These are phyloP conservation scores for Erythrophleum ivorense DNA, from an alignment of 331 rosid genomes.

Conservation along the genomic window DNA sequence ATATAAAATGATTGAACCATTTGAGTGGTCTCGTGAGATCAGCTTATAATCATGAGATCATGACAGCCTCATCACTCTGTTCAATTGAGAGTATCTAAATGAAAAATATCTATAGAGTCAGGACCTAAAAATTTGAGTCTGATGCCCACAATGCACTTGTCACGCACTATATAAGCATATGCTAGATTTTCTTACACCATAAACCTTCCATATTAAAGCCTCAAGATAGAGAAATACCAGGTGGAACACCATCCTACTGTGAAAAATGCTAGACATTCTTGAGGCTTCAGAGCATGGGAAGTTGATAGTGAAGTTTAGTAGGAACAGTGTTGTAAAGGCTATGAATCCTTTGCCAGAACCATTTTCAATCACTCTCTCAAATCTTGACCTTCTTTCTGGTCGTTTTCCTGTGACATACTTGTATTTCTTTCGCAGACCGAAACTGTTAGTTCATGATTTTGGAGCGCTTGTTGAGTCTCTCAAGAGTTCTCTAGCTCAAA, in stretches of 20 bases:
- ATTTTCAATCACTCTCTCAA: conserved; percentile 13
- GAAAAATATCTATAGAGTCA: not conserved
- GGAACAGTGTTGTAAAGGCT: conserved; percentile 3
- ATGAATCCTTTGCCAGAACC: not conserved
- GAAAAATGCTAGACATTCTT: conserved; percentile 37
- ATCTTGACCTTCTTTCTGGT: conserved; percentile 88
- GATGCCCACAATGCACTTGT: conserved; percentile 22
- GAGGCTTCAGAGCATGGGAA: conserved; percentile 10
- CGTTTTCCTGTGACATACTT: conserved; percentile 88
- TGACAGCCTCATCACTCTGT: not conserved
- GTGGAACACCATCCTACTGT: not conserved
- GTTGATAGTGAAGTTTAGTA: conserved; percentile 57
- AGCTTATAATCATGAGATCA: conserved; percentile 35
- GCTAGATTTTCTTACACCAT: not conserved
- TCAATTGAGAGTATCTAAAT: conserved; percentile 13
- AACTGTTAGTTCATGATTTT: conserved; percentile 6
- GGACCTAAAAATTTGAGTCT: not conserved
- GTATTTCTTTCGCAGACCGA: conserved; percentile 67
- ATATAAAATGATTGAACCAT: conserved; percentile 9
- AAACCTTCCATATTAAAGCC: conserved; percentile 18
- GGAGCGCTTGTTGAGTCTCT: conserved; percentile 49
- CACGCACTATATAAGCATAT: conserved; percentile 39
- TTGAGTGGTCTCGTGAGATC: conserved; percentile 31
- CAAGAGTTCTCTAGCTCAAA: conserved; percentile 57
- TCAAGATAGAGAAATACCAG: conserved; percentile 7